Percentiles rank a stretch among this genome's conserved stretches.
Conservation (phyloP, 2,329 filamentous ascomycete species). For the Curvularia sp. region DNA sequence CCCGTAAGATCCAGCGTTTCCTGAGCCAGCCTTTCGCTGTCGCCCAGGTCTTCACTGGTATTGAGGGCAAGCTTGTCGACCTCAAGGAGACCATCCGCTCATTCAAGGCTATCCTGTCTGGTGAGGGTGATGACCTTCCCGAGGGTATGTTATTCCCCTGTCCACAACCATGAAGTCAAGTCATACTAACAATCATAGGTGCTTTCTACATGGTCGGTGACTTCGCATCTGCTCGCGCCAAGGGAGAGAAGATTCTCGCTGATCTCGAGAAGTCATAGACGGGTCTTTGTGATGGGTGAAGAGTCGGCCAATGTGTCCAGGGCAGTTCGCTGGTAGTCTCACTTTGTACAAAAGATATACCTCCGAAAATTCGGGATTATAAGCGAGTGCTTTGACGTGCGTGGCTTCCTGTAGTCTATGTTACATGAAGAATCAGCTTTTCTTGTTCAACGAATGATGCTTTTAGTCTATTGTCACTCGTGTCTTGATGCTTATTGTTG, state of each 20-base stretch:
- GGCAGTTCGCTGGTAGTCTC: conserved; percentile 44
- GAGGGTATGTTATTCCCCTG: conserved; percentile 69
- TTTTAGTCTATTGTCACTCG: not conserved
- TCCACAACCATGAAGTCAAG: not conserved
- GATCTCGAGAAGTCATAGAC: conserved; percentile 72
- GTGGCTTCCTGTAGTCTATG: conserved; percentile 51
- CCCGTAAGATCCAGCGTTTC: conserved; percentile 99
- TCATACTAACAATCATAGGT: conserved; percentile 50
- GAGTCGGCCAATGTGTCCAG: conserved; percentile 44
- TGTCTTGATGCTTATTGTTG: not conserved
- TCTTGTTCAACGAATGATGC: conserved; percentile 26
- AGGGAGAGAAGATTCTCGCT: conserved; percentile 99
- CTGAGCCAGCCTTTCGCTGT: conserved; percentile 98
- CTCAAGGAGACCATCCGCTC: conserved; percentile 97
- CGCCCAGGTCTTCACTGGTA: conserved; percentile 84
- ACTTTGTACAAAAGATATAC: conserved; percentile 51
- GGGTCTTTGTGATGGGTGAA: conserved; percentile 41
- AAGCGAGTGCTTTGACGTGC: conserved; percentile 45
- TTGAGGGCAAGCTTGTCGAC: conserved; percentile 96
- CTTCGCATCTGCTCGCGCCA: conserved; percentile 87
- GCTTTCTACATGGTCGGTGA: conserved; percentile 99
- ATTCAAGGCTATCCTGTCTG: conserved; percentile 96
- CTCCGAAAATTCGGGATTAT: conserved; percentile 43
- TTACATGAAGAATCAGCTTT: conserved; percentile 50
- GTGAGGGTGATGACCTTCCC: conserved; percentile 94